Base-by-base conservation (phyloP, 805 yeast species). In the Ogataea nitratoaversa region DNA sequence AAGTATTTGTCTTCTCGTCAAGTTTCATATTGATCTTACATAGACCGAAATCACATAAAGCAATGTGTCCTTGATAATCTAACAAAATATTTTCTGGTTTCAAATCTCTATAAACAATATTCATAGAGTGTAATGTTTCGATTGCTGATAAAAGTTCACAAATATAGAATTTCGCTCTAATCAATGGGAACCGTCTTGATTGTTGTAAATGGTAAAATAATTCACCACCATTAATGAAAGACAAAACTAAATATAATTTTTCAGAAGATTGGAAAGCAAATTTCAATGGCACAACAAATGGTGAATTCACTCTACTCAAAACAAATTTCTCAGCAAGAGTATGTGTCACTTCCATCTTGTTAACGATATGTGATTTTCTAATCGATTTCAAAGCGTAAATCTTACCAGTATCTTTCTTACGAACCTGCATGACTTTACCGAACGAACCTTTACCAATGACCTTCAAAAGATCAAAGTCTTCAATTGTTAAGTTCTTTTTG, bases 361-460 rank as follows among this genome's bases (percentile, higher is more conserved):
- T 85, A 25, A 93, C 95, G 51, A 93, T 89, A 58, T 93, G 96
- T 16, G 95, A 87, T 61, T 93, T 93, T 53, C 98, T 74, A 47
- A 93, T 79, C 0, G 97, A 89, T 63, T 93, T 93, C 58, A 93
- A 70, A 2, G 99, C 99, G 62, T 93, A 93, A 19, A 93, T 82
- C 60, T 91, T 95, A 49, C 84, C 84, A 3, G 99, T 93, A 63
- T 93, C 99, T 53, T 86, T 87, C 66, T 93, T 93, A 48, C 89
- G 81, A 31, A 93, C 99, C 65, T 93, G 99, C 98, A 93, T 93
- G 39, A 93, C 99, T 65, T 93, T 93, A 38, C 99, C 99, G 61
- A 93, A 93, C 8, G 97, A 89, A 7, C 99, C 99, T 61, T 93
- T 93, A 28, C 99, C 99, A 40, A 93, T 88, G 18, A 93, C 99